Evolutionary conservation across 306 rosid genomes (phyloP).

Genomic region (Delonix regia): DNA sequence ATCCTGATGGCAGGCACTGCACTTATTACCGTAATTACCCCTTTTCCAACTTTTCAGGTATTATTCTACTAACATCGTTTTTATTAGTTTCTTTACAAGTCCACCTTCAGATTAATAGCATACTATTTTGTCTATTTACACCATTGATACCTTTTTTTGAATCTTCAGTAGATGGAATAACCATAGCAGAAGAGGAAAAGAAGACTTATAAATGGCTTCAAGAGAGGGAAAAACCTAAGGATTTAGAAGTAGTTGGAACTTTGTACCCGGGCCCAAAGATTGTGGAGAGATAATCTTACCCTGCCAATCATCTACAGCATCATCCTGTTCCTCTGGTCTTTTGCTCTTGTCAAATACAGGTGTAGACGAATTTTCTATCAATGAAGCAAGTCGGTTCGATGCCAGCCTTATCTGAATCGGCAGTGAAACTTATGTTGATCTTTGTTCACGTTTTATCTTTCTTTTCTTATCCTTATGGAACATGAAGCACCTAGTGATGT

Average conservation of each 20-base stretch:
- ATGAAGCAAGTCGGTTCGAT: neutral
- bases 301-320: slow-evolving; percentile 20
- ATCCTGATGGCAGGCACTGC: slow-evolving; percentile 85
- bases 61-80: neutral
- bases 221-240: slow-evolving; percentile 75
- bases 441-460: slow-evolving; percentile 10
- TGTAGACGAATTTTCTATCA: slow-evolving; percentile 26
- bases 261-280: slow-evolving; percentile 74
- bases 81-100: neutral
- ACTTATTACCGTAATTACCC: slow-evolving; percentile 69
- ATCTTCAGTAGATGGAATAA: slow-evolving; percentile 60
- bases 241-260: slow-evolving; percentile 63
- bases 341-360: slow-evolving; percentile 29
- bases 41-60: slow-evolving; percentile 69
- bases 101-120: neutral
- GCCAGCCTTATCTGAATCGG: slow-evolving; percentile 12
- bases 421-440: slow-evolving; percentile 17
- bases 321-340: slow-evolving; percentile 15
- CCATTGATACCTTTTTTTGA: neutral
- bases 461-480: slow-evolving; percentile 34
- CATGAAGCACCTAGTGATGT: slow-evolving; percentile 40
- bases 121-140: neutral
- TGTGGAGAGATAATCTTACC: slow-evolving; percentile 47
- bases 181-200: slow-evolving; percentile 64
- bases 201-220: slow-evolving; percentile 76